These are phyloP conservation scores for Yarrowia galli DNA, from an alignment of 1,139 yeast species.

Conservation along the genomic window DNA sequence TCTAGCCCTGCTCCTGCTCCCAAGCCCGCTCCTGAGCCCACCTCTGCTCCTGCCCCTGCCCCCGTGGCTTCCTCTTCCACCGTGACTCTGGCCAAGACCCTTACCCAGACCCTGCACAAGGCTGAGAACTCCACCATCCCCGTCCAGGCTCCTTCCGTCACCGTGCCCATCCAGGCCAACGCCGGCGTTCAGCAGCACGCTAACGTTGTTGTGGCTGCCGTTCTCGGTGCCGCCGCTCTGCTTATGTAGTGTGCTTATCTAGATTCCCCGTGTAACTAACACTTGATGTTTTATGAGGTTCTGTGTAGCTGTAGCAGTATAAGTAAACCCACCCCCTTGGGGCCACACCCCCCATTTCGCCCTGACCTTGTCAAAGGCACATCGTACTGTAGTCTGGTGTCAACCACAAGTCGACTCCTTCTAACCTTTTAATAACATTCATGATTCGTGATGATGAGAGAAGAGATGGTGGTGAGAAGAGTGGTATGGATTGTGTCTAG, in stretches of 20 bases:
- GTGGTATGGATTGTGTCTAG: no score
- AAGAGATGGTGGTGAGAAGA: no score
- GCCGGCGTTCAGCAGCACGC: conserved; percentile 21
- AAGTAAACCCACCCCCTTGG: no score
- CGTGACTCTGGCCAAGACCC: conserved; percentile 13
- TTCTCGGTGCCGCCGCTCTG: conserved; percentile 29
- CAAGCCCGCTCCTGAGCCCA: conserved; percentile 7
- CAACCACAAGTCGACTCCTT: no score
- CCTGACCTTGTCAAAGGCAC: no score
- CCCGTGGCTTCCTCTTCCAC: conserved; percentile 1
- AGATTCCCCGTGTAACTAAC: conserved; percentile 3
- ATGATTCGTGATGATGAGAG: no score
- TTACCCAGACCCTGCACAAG: conserved; percentile 1
- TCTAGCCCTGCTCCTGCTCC: background rate
- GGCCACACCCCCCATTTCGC: no score
- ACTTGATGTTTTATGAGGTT: no score
- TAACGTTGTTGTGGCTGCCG: conserved; percentile 14
- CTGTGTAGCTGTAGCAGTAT: background rate
- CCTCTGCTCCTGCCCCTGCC: background rate
- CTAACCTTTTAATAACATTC: no score
- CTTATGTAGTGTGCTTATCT: background rate
- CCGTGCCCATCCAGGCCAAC: conserved; percentile 7
- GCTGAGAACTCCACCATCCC: conserved; percentile 10
- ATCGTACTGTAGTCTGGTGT: no score
- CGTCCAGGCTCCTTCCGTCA: background rate